Percentiles rank a stretch among this genome's conserved stretches.
Conservation (phyloP, 2,329 filamentous ascomycete genomes). For the Cladophialophora carrionii region DNA sequence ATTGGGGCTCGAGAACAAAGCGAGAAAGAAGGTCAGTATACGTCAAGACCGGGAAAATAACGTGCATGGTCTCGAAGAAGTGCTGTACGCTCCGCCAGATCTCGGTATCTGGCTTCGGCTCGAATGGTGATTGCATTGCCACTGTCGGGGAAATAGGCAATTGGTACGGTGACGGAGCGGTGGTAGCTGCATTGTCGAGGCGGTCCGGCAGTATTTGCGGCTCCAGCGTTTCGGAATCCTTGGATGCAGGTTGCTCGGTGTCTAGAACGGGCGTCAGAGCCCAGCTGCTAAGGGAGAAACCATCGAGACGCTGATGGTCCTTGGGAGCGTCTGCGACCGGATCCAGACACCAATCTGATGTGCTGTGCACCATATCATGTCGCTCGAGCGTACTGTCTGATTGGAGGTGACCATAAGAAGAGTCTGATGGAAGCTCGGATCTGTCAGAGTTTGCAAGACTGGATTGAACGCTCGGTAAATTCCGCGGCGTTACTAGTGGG, state of each 20-base stretch:
- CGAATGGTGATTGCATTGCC: not conserved
- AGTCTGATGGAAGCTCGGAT: not conserved
- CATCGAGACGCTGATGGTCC: not conserved
- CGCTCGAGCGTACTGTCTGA: not conserved
- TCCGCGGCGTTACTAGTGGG: not conserved
- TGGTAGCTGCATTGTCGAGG: not conserved
- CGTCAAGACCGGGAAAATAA: constrained; percentile 22
- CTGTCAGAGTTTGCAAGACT: not conserved
- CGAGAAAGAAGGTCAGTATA: constrained; percentile 15
- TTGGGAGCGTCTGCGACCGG: not conserved
- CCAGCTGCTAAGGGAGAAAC: not conserved
- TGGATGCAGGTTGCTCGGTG: not conserved
- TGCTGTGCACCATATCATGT: not conserved
- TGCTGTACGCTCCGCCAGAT: constrained; percentile 18
- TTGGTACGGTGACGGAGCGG: not conserved
- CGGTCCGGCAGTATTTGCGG: not conserved
- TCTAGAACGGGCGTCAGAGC: not conserved
- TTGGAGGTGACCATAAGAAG: not conserved
- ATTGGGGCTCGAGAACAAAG: constrained; percentile 7
- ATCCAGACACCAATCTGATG: not conserved
- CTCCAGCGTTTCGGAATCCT: not conserved
- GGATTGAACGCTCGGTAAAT: not conserved
- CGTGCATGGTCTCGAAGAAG: constrained; percentile 20
- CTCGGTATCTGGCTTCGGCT: not conserved
- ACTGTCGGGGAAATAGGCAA: not conserved